Conservation (phyloP, 768 basidiomycete species). For the Thelephora ganbajun region DNA sequence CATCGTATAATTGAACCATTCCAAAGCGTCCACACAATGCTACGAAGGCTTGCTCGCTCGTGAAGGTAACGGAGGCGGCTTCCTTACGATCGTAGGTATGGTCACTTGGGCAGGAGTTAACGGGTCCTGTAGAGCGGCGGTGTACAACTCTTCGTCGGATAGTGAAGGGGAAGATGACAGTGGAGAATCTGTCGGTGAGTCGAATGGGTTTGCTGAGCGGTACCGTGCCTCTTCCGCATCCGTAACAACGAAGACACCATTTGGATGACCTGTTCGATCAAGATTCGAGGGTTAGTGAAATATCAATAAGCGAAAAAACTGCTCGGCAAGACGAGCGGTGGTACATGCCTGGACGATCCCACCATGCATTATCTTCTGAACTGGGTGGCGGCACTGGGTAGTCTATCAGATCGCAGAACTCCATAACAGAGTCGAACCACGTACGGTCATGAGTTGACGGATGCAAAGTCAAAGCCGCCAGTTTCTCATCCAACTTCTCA, state of each 20-base stretch:
- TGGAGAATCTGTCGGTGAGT: constrained; percentile 50
- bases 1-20: too few relatives aligned
- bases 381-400: constrained; percentile 72
- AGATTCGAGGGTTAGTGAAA: background rate
- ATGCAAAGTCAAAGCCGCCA: constrained; percentile 42
- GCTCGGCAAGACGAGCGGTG: background rate
- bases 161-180: constrained; percentile 67
- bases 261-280: constrained; percentile 34
- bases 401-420: constrained; percentile 1
- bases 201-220: constrained; percentile 50
- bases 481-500: constrained; percentile 58
- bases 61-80: constrained; percentile 35
- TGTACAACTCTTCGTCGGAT: constrained; percentile 77
- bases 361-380: constrained; percentile 66
- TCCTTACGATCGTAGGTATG: constrained; percentile 15
- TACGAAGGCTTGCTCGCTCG: constrained; percentile 14
- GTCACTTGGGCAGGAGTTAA: constrained; percentile 25
- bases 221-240: constrained; percentile 9
- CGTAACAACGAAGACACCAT: constrained; percentile 34
- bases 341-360: constrained; percentile 52
- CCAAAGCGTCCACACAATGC: too few relatives aligned
- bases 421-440: constrained; percentile 11
- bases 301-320: constrained; percentile 1
- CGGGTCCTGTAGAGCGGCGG: constrained; percentile 60
- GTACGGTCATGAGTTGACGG: constrained; percentile 26